These are phyloP conservation scores for Mortierella sp. DNA, from an alignment of 371 early-diverging fungal species.

Conservation along the genomic window DNA sequence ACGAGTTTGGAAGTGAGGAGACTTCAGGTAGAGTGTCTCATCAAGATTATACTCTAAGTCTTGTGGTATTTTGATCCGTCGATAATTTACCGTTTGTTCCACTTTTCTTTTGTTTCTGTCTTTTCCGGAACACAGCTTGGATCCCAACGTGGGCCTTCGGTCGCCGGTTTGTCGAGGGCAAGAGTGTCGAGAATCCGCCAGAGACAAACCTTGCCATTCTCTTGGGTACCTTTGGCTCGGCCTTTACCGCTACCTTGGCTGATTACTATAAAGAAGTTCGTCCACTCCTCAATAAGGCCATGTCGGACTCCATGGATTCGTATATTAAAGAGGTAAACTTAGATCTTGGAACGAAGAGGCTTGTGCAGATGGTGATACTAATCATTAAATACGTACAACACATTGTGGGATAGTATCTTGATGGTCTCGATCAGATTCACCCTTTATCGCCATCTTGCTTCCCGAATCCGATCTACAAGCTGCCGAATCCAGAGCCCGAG, in stretches of 20 bases:
- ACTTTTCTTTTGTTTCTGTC: background rate
- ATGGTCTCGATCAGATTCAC: slow-evolving; percentile 61
- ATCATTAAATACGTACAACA: no score
- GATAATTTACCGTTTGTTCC: background rate
- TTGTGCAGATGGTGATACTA: background rate
- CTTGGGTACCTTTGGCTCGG: slow-evolving; percentile 76
- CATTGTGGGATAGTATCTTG: slow-evolving; percentile 42
- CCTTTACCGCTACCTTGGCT: slow-evolving; percentile 75
- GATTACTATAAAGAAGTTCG: slow-evolving; percentile 70
- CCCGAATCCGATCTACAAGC: slow-evolving; percentile 65
- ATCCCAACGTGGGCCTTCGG: slow-evolving; percentile 84
- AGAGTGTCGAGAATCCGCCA: slow-evolving; percentile 64
- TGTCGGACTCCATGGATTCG: slow-evolving; percentile 36
- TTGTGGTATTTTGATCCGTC: slow-evolving; percentile 13
- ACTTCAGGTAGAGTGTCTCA: slow-evolving; percentile 73
- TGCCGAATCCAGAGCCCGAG: slow-evolving; percentile 43
- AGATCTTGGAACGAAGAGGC: background rate
- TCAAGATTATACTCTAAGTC: no score
- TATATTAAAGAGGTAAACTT: slow-evolving; percentile 40
- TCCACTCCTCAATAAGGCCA: slow-evolving; percentile 50
- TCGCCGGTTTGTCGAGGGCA: slow-evolving; percentile 70
- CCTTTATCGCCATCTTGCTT: slow-evolving; percentile 68
- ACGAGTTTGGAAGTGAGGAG: slow-evolving; percentile 82
- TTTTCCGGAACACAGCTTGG: slow-evolving; percentile 59
- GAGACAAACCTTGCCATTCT: slow-evolving; percentile 73